Base-by-base conservation (phyloP, 352 stramenopile species). In the Thalassiosira hispida region DNA sequence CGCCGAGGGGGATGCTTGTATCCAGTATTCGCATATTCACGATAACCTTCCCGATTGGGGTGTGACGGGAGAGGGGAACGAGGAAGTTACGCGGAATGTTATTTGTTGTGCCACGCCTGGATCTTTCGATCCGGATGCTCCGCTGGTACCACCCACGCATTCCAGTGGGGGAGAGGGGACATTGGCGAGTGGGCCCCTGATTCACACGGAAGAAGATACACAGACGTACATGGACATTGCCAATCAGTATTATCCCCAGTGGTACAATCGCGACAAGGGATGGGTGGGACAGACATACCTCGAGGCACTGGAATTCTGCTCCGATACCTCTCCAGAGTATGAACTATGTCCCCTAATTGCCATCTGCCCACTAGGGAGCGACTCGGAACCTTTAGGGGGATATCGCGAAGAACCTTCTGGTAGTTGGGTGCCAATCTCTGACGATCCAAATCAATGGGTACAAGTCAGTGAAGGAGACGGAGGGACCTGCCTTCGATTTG, bases 381-480 rank as follows among this genome's bases (percentile, higher is more conserved):
- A 44, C 23, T 27, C 16, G 4, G 6, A 55, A 33, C 62, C 62
- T 27, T 14, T 68, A n/a, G 55, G 29, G 5, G 47, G 42, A 1
- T 38, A 63, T 16, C 2, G 3, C 7, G 16, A 46, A 22, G 70
- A 49, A n/a, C 49, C 38, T n/a, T 0, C 12, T 12, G 49, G 65
- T 2, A 29, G 1, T 2, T 83, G 65, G 65, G 47, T 65, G 3
- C 65, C 74, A 11, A 38, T 83, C 0, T 57, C 42, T 6, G 64
- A 77, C 44, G 1, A 20, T n/a, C 53, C 62, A 11, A 72, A 83
- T 46, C 33, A 62, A 44, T 83, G 60, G 59, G 74, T 77, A 12
- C 74, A 83, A 31, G 18, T 71, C 2, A 38, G 46, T 12, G 14
- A 1, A 22, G 35, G 61, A 16, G 23, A 70, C 42, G 60, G 42